Evolutionary conservation across 169 alveolate genomes (phyloP), one percentile per base, ranked within the genome.

Genomic region (Condylostoma magnum): DNA sequence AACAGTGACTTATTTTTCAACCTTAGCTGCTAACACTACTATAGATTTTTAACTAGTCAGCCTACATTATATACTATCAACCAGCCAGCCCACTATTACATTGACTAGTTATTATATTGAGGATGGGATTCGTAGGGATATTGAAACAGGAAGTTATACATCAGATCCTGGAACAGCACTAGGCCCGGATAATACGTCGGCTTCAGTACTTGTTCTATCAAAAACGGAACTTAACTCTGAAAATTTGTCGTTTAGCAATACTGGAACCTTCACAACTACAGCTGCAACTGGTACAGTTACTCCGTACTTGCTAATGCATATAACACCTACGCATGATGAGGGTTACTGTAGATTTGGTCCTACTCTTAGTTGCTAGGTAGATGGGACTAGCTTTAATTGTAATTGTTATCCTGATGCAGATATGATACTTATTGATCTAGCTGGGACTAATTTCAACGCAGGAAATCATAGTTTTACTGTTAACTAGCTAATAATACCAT

Each of bases 321-420:
- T 63, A 6, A 15, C n/a, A 1, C 56, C n/a, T 0, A 20, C 73
- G 10, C 76, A 67, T 28, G 76, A 67, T 67, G 20, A 12, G 31
- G 76, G 76, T 4, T 46, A 47, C 36, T 67, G 76, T 34, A n/a
- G 50, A 6, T 12, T 18, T 10, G 52, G 15, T n/a, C n/a, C n/a
- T 0, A 20, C 25, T n/a, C 20, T 47, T 15, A 25, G 54, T n/a
- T 67, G 76, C 67, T 33, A 12, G 33, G 12, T 25, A 25, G 76
- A 48, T 12, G 25, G 53, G 6, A 8, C 15, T 1, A 15, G 4
- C 8, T 2, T 18, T 5, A 15, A 18, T 28, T 67, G 76, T 27
- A 28, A 67, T 22, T 67, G 76, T 10, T 67, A 67, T 50, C 65
- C 76, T 10, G 46, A 36, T 0, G 22, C 67, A 28, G 76, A 48